Percentiles rank a stretch among this genome's conserved stretches.
phyloP scores from a whole-genome alignment of 352 stramenopile species.

The Thalassiosira ordinaria region DNA sequence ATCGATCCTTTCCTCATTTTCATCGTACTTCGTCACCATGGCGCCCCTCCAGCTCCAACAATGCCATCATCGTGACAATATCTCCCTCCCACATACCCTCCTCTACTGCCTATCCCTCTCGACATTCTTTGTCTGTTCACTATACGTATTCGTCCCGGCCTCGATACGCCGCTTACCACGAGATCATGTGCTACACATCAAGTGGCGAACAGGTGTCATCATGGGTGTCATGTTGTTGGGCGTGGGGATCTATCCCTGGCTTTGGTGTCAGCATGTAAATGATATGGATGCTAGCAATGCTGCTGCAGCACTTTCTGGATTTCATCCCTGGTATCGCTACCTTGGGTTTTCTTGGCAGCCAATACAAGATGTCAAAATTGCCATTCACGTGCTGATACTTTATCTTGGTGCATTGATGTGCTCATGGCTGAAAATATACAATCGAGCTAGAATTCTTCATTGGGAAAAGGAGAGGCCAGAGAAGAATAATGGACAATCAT shows the following conservation, averaged over 20 bases:
- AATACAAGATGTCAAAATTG: slow-evolving; percentile 31
- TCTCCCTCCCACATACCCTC: slow-evolving; percentile 16
- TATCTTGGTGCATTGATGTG: slow-evolving; percentile 61
- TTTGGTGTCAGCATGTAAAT: slow-evolving; percentile 54
- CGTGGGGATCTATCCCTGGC: slow-evolving; percentile 55
- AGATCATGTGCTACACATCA: slow-evolving; percentile 73
- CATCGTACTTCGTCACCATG: too few species aligned
- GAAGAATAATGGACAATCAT: slow-evolving; percentile 7
- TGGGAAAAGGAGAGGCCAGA: slow-evolving; percentile 1
- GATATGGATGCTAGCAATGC: not conserved
- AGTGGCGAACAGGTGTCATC: slow-evolving; percentile 59
- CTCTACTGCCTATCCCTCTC: slow-evolving; percentile 64
- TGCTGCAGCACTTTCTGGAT: not conserved
- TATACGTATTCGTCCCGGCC: slow-evolving; percentile 79
- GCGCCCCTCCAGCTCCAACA: not conserved
- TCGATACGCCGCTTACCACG: slow-evolving; percentile 61
- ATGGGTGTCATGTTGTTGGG: slow-evolving; percentile 45
- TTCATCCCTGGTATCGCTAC: slow-evolving; percentile 30
- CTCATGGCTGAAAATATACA: slow-evolving; percentile 39
- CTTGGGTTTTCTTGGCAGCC: slow-evolving; percentile 30
- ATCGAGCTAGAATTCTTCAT: slow-evolving; percentile 31
- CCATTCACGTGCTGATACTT: slow-evolving; percentile 58
- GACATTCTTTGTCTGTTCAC: slow-evolving; percentile 63
- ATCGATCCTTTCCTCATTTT: too few species aligned
- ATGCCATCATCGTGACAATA: slow-evolving; percentile 27